phyloP scores from a whole-genome alignment of 148 eudicot species.

The Fagopyrum esculentum region DNA sequence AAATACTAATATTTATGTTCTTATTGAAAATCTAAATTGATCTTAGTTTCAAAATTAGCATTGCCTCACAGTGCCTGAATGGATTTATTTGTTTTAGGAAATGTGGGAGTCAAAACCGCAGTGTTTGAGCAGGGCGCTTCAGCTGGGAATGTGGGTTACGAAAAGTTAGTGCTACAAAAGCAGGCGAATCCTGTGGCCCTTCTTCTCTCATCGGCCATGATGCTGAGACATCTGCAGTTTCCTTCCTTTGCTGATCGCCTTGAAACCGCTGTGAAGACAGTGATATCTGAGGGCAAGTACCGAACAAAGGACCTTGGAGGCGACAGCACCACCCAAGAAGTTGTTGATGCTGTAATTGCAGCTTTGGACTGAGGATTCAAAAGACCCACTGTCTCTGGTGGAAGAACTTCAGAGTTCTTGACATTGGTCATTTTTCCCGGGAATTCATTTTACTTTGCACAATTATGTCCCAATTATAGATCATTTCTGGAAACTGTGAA shows the following conservation, averaged over 20 bases:
- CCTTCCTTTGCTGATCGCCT: slow-evolving; percentile 48
- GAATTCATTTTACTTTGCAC: not conserved
- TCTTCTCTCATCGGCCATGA: slow-evolving; percentile 49
- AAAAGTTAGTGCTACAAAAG: slow-evolving; percentile 29
- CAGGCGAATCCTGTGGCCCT: slow-evolving; percentile 51
- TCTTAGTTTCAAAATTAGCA: not conserved
- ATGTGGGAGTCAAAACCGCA: slow-evolving; percentile 44
- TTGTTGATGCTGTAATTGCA: slow-evolving; percentile 40
- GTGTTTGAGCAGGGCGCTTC: slow-evolving; percentile 60
- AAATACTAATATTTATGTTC: not conserved
- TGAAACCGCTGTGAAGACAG: slow-evolving; percentile 48
- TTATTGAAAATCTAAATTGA: not conserved
- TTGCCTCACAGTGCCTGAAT: not conserved
- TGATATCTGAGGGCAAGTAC: slow-evolving; percentile 33
- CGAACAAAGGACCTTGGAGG: slow-evolving; percentile 48
- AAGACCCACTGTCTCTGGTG: not conserved
- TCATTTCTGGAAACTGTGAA: not conserved
- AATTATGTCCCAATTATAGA: not conserved
- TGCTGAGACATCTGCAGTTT: slow-evolving; percentile 50
- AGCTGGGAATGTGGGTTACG: slow-evolving; percentile 44
- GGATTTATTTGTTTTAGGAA: slow-evolving; percentile 21
- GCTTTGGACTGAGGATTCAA: slow-evolving; percentile 20
- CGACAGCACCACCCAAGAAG: slow-evolving; percentile 35
- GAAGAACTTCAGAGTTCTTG: too few relatives aligned
- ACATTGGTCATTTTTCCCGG: not conserved